Percentiles rank a stretch among this genome's conserved stretches.
Conservation (phyloP, 1,284 basidiomycete species). For the Athelia sp. region DNA sequence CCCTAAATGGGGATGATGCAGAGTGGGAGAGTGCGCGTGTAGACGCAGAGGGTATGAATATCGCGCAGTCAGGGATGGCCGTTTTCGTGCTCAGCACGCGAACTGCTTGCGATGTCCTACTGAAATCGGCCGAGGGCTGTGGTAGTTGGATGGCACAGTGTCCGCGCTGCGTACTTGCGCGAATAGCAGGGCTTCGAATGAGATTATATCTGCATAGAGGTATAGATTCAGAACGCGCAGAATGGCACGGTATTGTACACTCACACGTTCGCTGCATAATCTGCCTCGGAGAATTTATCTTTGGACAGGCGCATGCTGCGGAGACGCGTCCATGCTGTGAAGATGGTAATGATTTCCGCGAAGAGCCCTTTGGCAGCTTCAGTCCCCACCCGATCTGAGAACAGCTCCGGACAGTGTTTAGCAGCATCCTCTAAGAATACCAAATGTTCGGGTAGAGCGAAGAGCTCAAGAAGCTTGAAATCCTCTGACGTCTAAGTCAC, state of each 20-base stretch:
- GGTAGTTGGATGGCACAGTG: slow-evolving; percentile 47
- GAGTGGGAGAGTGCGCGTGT: slow-evolving; percentile 35
- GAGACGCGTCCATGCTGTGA: slow-evolving; percentile 39
- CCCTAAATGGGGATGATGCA: slow-evolving; percentile 39
- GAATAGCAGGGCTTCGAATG: slow-evolving; percentile 40
- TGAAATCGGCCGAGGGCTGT: slow-evolving; percentile 30
- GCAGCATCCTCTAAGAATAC: slow-evolving; percentile 35
- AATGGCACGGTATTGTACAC: slow-evolving; percentile 12
- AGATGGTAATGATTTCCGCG: slow-evolving; percentile 34
- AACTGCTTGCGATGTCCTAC: slow-evolving; percentile 22
- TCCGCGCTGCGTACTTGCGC: slow-evolving; percentile 34
- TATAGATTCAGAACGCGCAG: background rate
- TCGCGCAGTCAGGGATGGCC: slow-evolving; percentile 40
- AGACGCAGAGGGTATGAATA: slow-evolving; percentile 37
- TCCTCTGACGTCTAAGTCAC: slow-evolving; percentile 21
- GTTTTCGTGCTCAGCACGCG: slow-evolving; percentile 41
- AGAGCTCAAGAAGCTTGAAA: slow-evolving; percentile 17
- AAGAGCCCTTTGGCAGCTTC: slow-evolving; percentile 24
- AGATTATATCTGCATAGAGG: slow-evolving; percentile 36
- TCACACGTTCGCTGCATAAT: slow-evolving; percentile 51
- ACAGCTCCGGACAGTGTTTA: slow-evolving; percentile 32
- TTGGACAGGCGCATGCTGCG: slow-evolving; percentile 35
- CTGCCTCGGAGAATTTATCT: slow-evolving; percentile 48
- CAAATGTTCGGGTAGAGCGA: slow-evolving; percentile 28
- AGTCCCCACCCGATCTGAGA: slow-evolving; percentile 24